Conservation (phyloP, 2,329 filamentous ascomycete species). For the Fusarium lateritium region DNA sequence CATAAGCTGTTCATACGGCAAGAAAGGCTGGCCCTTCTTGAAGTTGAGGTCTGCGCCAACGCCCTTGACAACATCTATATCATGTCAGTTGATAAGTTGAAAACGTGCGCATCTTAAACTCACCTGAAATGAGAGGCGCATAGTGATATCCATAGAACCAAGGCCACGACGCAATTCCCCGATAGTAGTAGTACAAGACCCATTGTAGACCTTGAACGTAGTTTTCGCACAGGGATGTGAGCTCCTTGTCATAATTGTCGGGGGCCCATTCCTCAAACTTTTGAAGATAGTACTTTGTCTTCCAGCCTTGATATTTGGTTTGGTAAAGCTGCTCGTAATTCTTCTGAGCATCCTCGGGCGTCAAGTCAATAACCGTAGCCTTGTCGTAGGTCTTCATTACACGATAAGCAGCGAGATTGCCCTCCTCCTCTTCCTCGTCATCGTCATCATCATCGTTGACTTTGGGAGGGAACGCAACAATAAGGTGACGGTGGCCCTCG, state of each 20-base stretch:
- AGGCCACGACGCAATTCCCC: slow-evolving; percentile 96
- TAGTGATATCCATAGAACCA: slow-evolving; percentile 99
- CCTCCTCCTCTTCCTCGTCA: slow-evolving; percentile 77
- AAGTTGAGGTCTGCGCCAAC: slow-evolving; percentile 91
- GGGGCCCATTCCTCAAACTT: slow-evolving; percentile 92
- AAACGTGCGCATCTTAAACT: slow-evolving; percentile 31
- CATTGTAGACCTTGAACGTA: slow-evolving; percentile 98
- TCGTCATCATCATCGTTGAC: slow-evolving; percentile 59
- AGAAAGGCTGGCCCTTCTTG: slow-evolving; percentile 93
- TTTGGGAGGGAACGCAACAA: slow-evolving; percentile 65
- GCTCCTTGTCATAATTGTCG: slow-evolving; percentile 80
- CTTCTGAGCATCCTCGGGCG: slow-evolving; percentile 82
- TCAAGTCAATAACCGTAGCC: slow-evolving; percentile 85
- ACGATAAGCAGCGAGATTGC: slow-evolving; percentile 86
- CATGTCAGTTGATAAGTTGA: slow-evolving; percentile 55
- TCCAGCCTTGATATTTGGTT: slow-evolving; percentile 92
- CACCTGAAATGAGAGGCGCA: slow-evolving; percentile 93
- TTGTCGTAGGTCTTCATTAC: slow-evolving; percentile 93
- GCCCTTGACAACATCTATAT: slow-evolving; percentile 86
- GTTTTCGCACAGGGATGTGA: slow-evolving; percentile 89
- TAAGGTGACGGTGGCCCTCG: slow-evolving; percentile 67
- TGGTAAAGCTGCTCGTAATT: slow-evolving; percentile 90
- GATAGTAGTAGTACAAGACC: slow-evolving; percentile 99
- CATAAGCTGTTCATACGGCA: slow-evolving; percentile 97
- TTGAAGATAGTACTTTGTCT: slow-evolving; percentile 89